Base-by-base conservation (phyloP, 306 rosid species). In the Senna siamea region DNA sequence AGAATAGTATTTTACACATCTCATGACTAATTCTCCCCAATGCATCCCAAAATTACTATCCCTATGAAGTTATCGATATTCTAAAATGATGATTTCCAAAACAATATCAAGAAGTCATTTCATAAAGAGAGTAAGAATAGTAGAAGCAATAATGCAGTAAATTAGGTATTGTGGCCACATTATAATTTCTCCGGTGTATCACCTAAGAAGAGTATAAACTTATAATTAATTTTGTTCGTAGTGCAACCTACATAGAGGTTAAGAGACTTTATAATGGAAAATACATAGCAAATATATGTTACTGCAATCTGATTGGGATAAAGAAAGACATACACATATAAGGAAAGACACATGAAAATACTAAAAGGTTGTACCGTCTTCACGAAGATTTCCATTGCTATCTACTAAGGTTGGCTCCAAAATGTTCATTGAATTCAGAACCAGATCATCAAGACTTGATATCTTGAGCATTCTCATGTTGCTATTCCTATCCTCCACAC, bases 401-500 rank as follows among this genome's bases (percentile, higher is more conserved):
- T 89, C 92, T 52, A 80, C 82, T 4, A 82, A 73, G 74, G 82
- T 77, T 6, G 96, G 96, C 75, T 87, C 96, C 64, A 89, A 80
- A 70, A 89, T 87, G 67, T 89, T 74, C 89, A 87, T 87, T 13
- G 92, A 87, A 56, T 84, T 89, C 7, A 82, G 87, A 72, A 89
- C 78, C 52, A 89, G 85, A 80, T 89, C 92, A 76, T 87, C 90
- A 22, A 78, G 37, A 41, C 86, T 48, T 48, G 90, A 85, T 59
- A 89, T 80, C 75, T 76, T 78, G 54, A 89, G 82, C 96, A 89
- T 87, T 59, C 82, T 79, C 92, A 89, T 87, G 76, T 87, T 82
- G 73, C 92, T 81, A 55, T 89, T 87, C 82, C 81, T 87, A 76
- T 89, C 92, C 87, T 87, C 96, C 69, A 89, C 90, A 0, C 89